Evolutionary conservation across 1,284 basidiomycete genomes (phyloP).

Genomic region (Malassezia globosa): DNA sequence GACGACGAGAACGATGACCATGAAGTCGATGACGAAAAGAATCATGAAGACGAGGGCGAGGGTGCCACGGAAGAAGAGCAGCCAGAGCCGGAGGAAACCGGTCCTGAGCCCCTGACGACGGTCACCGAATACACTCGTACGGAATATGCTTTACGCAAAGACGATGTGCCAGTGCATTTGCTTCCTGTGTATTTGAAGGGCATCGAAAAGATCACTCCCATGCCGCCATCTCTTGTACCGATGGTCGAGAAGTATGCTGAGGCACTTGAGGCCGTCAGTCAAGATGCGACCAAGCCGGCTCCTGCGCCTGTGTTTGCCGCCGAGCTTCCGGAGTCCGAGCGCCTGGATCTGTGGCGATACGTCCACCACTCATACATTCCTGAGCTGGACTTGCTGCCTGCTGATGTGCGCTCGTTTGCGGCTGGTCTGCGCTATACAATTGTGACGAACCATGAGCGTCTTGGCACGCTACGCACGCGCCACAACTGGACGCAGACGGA

Average conservation of each 20-base stretch:
- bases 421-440: constrained; percentile 15
- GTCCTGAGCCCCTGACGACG: constrained; percentile 3
- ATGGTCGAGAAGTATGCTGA: not conserved
- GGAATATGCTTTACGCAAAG: constrained; percentile 15
- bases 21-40: not conserved
- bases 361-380: constrained; percentile 8
- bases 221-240: not conserved
- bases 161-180: constrained; percentile 11
- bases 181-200: constrained; percentile 1
- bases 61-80: not conserved
- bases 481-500: constrained; percentile 15
- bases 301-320: constrained; percentile 7
- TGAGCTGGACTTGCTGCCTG: constrained; percentile 5
- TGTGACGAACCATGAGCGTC: constrained; percentile 14
- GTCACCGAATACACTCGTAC: constrained; percentile 19
- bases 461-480: constrained; percentile 12
- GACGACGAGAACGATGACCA: not conserved
- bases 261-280: not conserved
- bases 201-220: not conserved
- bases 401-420: constrained; percentile 12
- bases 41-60: not conserved
- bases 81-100: constrained; percentile 5
- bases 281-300: not conserved
- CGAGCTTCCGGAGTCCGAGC: constrained; percentile 5
- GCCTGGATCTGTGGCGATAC: constrained; percentile 14